Percentiles rank a stretch among this genome's conserved stretches.
Conservation (phyloP, 441 rosid species). For the Corymbia calophylla region DNA sequence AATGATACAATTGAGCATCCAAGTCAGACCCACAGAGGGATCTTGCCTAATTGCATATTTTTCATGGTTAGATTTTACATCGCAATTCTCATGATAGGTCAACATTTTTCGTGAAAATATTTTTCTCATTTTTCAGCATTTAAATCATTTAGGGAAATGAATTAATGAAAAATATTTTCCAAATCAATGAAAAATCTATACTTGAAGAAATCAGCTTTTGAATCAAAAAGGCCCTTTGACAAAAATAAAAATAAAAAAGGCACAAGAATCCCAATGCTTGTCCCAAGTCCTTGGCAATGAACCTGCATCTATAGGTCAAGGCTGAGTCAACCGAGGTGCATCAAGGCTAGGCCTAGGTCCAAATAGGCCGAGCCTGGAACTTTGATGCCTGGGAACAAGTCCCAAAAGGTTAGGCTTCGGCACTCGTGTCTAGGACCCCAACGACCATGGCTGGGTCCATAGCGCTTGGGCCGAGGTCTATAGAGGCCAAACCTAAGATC, state of each 20-base stretch:
- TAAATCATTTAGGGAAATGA: neutral
- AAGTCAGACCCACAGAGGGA: neutral
- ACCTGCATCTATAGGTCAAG: fast-evolving
- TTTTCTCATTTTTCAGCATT: neutral
- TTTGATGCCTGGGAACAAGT: fast-evolving
- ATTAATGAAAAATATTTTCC: neutral
- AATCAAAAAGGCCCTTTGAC: too few relatives aligned
- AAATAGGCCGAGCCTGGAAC: neutral
- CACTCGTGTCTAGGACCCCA: neutral
- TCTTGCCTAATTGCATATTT: neutral
- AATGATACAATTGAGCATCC: neutral
- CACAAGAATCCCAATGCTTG: fast-evolving
- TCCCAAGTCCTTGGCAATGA: neutral
- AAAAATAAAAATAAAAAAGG: too few relatives aligned
- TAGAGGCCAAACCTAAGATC: neutral
- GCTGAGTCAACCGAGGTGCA: neutral
- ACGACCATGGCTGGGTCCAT: neutral
- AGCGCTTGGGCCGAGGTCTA: fast-evolving
- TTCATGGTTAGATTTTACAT: neutral
- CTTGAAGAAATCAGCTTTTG: neutral
- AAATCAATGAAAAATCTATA: neutral
- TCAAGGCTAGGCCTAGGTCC: neutral
- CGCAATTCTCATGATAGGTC: neutral
- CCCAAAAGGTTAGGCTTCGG: fast-evolving
- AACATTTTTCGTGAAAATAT: neutral